phyloP scores from a whole-genome alignment of 768 basidiomycete species.

The Hericium alpestre region DNA sequence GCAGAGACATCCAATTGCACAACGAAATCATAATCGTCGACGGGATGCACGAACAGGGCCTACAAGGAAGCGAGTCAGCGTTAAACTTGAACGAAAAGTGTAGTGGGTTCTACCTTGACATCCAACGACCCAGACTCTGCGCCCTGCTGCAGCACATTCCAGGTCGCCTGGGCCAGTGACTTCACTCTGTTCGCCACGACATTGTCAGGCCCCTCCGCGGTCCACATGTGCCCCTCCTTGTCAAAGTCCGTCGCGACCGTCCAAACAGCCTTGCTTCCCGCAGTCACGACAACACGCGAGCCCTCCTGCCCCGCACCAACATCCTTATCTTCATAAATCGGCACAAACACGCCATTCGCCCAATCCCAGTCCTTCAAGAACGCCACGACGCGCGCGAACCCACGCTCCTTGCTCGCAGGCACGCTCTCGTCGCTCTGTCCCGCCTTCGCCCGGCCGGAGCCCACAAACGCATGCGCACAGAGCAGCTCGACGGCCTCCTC shows the following conservation, averaged over 20 bases:
- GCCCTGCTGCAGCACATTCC: slow-evolving; percentile 39
- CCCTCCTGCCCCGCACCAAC: slow-evolving; percentile 1
- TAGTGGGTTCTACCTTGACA: slow-evolving; percentile 40
- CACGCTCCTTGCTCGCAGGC: slow-evolving; percentile 70
- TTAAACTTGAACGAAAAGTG: background rate
- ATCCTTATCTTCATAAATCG: slow-evolving; percentile 46
- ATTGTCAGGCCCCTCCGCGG: slow-evolving; percentile 47
- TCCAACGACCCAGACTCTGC: slow-evolving; percentile 40
- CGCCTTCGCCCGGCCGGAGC: slow-evolving; percentile 28
- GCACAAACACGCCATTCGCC: slow-evolving; percentile 63
- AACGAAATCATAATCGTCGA: slow-evolving; percentile 76
- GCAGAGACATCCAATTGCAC: slow-evolving; percentile 57
- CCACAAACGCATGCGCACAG: slow-evolving; percentile 69
- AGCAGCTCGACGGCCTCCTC: slow-evolving; percentile 80
- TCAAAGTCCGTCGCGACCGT: slow-evolving; percentile 72
- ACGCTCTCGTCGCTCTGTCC: slow-evolving; percentile 30
- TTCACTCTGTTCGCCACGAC: slow-evolving; percentile 66
- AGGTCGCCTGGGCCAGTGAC: slow-evolving; percentile 68
- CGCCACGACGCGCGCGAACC: slow-evolving; percentile 64
- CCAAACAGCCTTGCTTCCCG: slow-evolving; percentile 52
- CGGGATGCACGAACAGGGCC: slow-evolving; percentile 81
- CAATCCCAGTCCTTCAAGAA: slow-evolving; percentile 80
- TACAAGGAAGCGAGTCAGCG: slow-evolving; percentile 19
- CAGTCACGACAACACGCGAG: slow-evolving; percentile 22
- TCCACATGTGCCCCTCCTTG: slow-evolving; percentile 68